Percentiles rank a stretch among this genome's conserved stretches.
These are phyloP conservation scores for Epichloe uncinata DNA, from an alignment of 2,329 filamentous ascomycete genomes.

Conservation along the genomic window DNA sequence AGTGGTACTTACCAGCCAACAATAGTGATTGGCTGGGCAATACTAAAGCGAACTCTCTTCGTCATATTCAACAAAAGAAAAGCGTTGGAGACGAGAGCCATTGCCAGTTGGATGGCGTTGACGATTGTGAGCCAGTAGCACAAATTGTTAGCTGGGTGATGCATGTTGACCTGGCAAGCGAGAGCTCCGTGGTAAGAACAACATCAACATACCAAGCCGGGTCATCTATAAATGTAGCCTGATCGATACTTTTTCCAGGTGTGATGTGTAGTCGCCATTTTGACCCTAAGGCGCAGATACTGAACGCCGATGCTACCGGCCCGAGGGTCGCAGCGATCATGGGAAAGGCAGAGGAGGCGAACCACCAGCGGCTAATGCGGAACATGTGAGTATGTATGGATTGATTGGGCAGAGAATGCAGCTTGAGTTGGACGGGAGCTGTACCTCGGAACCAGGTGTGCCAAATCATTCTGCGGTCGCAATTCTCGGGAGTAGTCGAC, in stretches of 20 bases:
- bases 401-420: background rate
- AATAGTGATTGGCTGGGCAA: conserved; percentile 76
- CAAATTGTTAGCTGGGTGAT: background rate
- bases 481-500: conserved; percentile 8
- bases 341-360: conserved; percentile 53
- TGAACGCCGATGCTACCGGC: conserved; percentile 77
- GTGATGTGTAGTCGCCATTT: conserved; percentile 55
- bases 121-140: conserved; percentile 51
- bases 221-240: conserved; percentile 45
- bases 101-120: conserved; percentile 64
- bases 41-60: conserved; percentile 60
- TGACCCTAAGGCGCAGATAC: conserved; percentile 71
- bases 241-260: conserved; percentile 31
- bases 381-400: background rate
- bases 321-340: conserved; percentile 75
- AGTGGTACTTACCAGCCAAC: conserved; percentile 50
- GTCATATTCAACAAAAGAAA: conserved; percentile 84
- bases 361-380: conserved; percentile 44
- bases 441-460: conserved; percentile 32
- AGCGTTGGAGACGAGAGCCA: conserved; percentile 66
- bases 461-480: conserved; percentile 24
- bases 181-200: background rate
- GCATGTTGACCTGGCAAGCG: background rate
- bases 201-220: conserved; percentile 47
- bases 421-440: conserved; percentile 4